Base-by-base conservation (phyloP, 2,329 filamentous ascomycete genomes). In the Herpomyces periplanetae region DNA sequence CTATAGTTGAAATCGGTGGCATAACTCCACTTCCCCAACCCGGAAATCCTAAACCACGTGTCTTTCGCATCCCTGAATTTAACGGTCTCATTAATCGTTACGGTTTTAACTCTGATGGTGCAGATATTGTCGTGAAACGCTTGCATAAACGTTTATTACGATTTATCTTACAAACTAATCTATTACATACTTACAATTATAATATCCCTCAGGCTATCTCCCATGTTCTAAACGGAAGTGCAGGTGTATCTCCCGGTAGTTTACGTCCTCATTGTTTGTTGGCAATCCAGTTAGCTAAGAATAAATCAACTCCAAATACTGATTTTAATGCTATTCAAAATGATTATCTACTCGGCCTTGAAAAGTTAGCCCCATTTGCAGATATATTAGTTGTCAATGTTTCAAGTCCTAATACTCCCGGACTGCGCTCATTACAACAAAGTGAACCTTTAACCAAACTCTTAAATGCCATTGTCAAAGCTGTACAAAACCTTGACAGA, bases 321-420 rank as follows among this genome's bases (percentile, higher is more conserved):
- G 68, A 91, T 33, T 61, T 87, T 24, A 52, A 62, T 16, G 73
- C 71, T 13, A 62, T 91, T 8, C 55, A 49, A 19, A 49, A 51
- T 10, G 53, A 62, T 29, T 88, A 91, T 34, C 64, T 80, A n/a
- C 66, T 64, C 37, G 87, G 75, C 30, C 73, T 88, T 3, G 47
- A 63, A 21, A 50, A 59, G 17, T 44, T 96, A 14, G 80, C 63
- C 3, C 61, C 51, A 19, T 96, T 87, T 34, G 71, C 80, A 5
- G 80, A 96, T 31, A 63, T 96, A 13, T 43, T 96, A n/a, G 75
- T 91, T 4, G 80, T 96, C 32, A 96, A 96, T 31, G 80, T 96
- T 19, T 87, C 71, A 32, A 84, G 66, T 29, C 80, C 80, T 10
- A 96, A 96, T 41, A 91, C 75, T 0, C 75, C 75, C 0, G 75